These are phyloP conservation scores for Penicillium sp. DNA, from an alignment of 2,329 filamentous ascomycete species.

Conservation along the genomic window DNA sequence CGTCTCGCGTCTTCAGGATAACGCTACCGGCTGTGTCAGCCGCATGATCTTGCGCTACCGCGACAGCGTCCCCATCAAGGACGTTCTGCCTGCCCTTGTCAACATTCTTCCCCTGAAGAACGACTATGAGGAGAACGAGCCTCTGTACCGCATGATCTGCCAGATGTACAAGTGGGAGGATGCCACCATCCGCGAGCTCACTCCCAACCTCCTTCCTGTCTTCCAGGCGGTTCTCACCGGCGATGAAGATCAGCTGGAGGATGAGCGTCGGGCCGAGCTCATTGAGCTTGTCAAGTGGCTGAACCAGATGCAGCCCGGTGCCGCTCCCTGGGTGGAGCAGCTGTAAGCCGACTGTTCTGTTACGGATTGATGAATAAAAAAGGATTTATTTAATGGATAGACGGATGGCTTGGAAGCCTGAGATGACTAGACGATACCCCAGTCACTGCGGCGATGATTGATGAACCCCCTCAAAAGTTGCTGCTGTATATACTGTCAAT, in stretches of 20 bases:
- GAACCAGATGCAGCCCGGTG: slow-evolving; percentile 44
- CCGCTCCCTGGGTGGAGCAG: slow-evolving; percentile 40
- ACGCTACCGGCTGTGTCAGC: slow-evolving; percentile 84
- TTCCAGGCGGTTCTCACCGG: slow-evolving; percentile 48
- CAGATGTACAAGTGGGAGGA: slow-evolving; percentile 64
- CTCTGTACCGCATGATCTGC: slow-evolving; percentile 86
- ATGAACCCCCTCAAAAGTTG: slow-evolving; percentile 29
- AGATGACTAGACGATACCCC: slow-evolving; percentile 36
- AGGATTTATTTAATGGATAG: slow-evolving; percentile 28
- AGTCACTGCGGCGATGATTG: slow-evolving; percentile 29
- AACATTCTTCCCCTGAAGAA: slow-evolving; percentile 81
- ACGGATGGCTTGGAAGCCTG: slow-evolving; percentile 23
- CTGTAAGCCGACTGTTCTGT: slow-evolving; percentile 24
- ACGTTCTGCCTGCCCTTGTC: slow-evolving; percentile 78
- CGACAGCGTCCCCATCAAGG: slow-evolving; percentile 72
- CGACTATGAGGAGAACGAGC: slow-evolving; percentile 95
- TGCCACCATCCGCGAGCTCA: slow-evolving; percentile 45
- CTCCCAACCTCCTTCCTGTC: slow-evolving; percentile 46
- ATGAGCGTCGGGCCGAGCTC: slow-evolving; percentile 47
- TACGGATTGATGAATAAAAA: slow-evolving; percentile 20
- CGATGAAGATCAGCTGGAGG: slow-evolving; percentile 47
- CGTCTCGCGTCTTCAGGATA: slow-evolving; percentile 82
- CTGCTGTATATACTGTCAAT: slow-evolving; percentile 28
- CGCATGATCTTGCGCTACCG: slow-evolving; percentile 89
- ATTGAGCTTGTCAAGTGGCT: slow-evolving; percentile 50